Evolutionary conservation across 2,329 filamentous ascomycete genomes (phyloP).

Genomic region (Cladosporium cucumerinum): DNA sequence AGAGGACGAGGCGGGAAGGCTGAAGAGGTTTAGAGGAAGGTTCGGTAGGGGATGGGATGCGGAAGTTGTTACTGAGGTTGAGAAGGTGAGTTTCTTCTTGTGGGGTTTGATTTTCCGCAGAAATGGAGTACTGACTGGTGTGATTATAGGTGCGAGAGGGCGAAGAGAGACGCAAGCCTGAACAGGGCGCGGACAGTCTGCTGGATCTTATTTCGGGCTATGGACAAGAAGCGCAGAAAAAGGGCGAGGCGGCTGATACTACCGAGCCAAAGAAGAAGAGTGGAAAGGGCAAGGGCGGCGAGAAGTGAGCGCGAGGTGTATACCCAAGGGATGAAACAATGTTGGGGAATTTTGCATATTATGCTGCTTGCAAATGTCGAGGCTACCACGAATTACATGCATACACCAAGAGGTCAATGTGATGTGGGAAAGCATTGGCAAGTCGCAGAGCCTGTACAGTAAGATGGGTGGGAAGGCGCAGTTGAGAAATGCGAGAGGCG

Average conservation of each 20-base stretch:
- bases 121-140: slow-evolving; percentile 20
- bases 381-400: background rate
- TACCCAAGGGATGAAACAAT: slow-evolving; percentile 1
- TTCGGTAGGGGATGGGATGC: slow-evolving; percentile 85
- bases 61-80: slow-evolving; percentile 29
- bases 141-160: slow-evolving; percentile 40
- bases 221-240: slow-evolving; percentile 35
- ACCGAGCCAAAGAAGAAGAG: slow-evolving; percentile 36
- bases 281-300: slow-evolving; percentile 34
- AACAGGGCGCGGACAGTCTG: slow-evolving; percentile 52
- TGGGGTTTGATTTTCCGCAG: background rate
- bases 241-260: slow-evolving; percentile 44
- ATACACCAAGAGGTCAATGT: background rate
- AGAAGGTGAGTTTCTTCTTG: slow-evolving; percentile 26
- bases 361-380: background rate
- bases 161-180: slow-evolving; percentile 43
- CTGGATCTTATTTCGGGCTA: slow-evolving; percentile 56
- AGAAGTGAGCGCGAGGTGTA: slow-evolving; percentile 29
- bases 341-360: background rate
- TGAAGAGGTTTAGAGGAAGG: slow-evolving; percentile 78
- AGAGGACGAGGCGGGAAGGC: slow-evolving; percentile 86
- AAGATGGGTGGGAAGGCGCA: background rate
- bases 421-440: background rate
- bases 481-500: background rate
- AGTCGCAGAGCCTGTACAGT: background rate